phyloP scores from a whole-genome alignment of 371 early-diverging fungal genomes.

The Choanephora cucurbitarum region DNA sequence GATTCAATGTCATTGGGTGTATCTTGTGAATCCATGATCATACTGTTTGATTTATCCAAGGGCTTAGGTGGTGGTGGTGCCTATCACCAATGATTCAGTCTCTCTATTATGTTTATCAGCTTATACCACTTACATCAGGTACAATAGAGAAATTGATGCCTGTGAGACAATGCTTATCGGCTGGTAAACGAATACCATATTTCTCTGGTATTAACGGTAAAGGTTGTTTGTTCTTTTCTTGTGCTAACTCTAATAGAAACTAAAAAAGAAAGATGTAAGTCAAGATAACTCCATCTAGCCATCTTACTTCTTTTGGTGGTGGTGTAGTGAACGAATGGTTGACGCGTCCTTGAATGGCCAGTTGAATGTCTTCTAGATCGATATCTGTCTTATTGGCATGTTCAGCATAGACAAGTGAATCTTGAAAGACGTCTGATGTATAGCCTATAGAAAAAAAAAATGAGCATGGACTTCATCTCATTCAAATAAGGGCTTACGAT shows the following conservation, averaged over 20 bases:
- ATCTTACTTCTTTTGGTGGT: conserved; percentile 83
- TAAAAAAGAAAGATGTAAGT: conserved; percentile 19
- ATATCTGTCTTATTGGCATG: conserved; percentile 87
- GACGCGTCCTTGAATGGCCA: conserved; percentile 91
- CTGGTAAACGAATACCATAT: conserved; percentile 91
- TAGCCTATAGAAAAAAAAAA: conserved; percentile 68
- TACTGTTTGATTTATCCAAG: conserved; percentile 17
- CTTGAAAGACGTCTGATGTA: conserved; percentile 92
- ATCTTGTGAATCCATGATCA: conserved; percentile 22
- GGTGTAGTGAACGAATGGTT: conserved; percentile 90
- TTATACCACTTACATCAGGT: conserved; percentile 66
- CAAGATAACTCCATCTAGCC: neutral
- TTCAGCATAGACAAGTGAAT: conserved; percentile 93
- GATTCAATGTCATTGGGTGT: conserved; percentile 8
- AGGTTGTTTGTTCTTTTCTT: conserved; percentile 84
- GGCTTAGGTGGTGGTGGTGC: conserved; percentile 43
- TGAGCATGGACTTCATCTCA: neutral
- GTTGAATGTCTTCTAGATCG: conserved; percentile 88
- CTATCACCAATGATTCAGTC: conserved; percentile 22
- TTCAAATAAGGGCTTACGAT: conserved; percentile 57
- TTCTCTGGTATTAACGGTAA: conserved; percentile 89
- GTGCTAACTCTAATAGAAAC: conserved; percentile 86
- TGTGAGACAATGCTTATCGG: conserved; percentile 87
- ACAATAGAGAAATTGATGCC: conserved; percentile 88
- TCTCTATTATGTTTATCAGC: neutral